phyloP scores from a whole-genome alignment of 331 rosid genomes.

The Cucumis variabilis region DNA sequence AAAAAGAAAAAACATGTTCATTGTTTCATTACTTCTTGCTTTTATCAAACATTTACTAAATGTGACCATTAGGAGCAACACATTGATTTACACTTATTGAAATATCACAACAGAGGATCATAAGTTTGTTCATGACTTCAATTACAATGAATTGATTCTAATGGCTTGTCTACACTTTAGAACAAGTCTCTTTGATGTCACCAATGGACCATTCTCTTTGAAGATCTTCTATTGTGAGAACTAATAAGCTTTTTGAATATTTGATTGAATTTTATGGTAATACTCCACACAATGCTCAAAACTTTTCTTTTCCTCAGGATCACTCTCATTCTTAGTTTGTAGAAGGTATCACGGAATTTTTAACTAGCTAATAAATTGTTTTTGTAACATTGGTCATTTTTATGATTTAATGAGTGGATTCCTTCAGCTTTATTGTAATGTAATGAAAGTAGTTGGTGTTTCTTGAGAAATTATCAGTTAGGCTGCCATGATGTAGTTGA shows the following conservation, averaged over 20 bases:
- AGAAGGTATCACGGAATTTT: background rate
- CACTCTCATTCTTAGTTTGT: background rate
- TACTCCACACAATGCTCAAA: background rate
- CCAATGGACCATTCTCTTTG: constrained; percentile 5
- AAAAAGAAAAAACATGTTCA: background rate
- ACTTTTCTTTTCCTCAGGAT: background rate
- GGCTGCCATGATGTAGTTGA: too few species aligned
- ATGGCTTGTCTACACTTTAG: background rate
- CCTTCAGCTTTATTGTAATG: too few species aligned
- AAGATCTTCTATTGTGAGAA: background rate
- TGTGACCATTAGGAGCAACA: background rate
- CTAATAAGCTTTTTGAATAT: background rate
- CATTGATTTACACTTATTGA: constrained; percentile 18
- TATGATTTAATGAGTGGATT: too few species aligned
- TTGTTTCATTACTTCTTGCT: background rate
- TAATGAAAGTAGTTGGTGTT: too few species aligned
- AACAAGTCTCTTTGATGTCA: constrained; percentile 12
- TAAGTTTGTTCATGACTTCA: constrained; percentile 8
- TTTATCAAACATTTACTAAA: background rate
- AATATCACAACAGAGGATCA: constrained; percentile 17
- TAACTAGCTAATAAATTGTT: too few species aligned
- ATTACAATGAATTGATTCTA: background rate
- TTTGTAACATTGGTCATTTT: too few species aligned
- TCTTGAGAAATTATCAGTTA: too few species aligned
- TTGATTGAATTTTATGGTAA: constrained; percentile 18